Percentiles rank a stretch among this genome's conserved stretches.
These are phyloP conservation scores for Aspergillus nomiae DNA, from an alignment of 2,329 filamentous ascomycete genomes.

Conservation along the genomic window DNA sequence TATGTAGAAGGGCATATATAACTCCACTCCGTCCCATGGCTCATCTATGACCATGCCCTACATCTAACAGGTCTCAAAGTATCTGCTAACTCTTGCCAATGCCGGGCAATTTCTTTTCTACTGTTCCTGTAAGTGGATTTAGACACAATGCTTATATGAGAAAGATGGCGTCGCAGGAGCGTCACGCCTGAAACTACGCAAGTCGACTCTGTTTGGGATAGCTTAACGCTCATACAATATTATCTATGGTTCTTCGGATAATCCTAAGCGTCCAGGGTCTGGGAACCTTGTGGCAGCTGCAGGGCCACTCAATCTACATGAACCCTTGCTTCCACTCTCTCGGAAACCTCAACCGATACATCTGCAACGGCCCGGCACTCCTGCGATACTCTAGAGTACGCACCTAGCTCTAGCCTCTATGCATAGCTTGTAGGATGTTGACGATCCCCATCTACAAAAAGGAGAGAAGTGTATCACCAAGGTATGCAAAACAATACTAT, in stretches of 20 bases:
- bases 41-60: too few species aligned
- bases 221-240: conserved; percentile 21
- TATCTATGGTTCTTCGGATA: conserved; percentile 15
- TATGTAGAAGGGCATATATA: too few species aligned
- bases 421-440: not conserved
- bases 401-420: not conserved
- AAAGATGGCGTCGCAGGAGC: conserved; percentile 31
- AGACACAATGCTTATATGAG: conserved; percentile 32
- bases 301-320: not conserved
- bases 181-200: conserved; percentile 21
- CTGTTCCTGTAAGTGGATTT: conserved; percentile 6
- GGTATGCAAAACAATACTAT: not conserved
- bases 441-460: not conserved
- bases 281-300: not conserved
- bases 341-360: not conserved
- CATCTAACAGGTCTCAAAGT: too few species aligned
- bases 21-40: too few species aligned
- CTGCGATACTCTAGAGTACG: not conserved
- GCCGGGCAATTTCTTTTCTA: too few species aligned
- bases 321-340: not conserved
- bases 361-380: not conserved
- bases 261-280: not conserved
- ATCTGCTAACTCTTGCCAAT: too few species aligned
- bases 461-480: not conserved
- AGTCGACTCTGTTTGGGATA: conserved; percentile 16